Evolutionary conservation across 805 yeast species (phyloP).

Genomic region (Ogataea polymorpha): DNA sequence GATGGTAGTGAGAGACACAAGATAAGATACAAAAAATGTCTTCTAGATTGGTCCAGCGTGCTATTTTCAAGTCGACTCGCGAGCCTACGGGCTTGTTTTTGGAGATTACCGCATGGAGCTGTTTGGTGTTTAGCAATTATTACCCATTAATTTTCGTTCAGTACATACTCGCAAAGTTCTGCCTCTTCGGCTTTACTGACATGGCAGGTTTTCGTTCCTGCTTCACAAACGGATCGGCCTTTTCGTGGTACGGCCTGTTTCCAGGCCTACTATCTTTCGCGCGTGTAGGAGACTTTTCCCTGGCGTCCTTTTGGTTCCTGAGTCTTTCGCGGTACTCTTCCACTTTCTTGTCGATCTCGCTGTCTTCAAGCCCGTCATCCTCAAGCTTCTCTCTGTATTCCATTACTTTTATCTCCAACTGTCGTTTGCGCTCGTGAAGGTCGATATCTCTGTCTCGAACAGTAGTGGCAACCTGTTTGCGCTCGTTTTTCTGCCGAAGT

Average conservation of each 20-base stretch:
- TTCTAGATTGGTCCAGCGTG: background rate
- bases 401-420: conserved; percentile 45
- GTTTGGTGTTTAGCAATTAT: too few relatives aligned
- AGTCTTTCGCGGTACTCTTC: conserved; percentile 22
- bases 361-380: conserved; percentile 38
- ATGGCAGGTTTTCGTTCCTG: background rate
- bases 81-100: background rate
- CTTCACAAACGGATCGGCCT: conserved; percentile 19
- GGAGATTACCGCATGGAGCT: too few relatives aligned
- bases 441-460: conserved; percentile 28
- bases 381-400: conserved; percentile 51
- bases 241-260: conserved; percentile 11
- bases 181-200: background rate
- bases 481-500: conserved; percentile 9
- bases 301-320: background rate
- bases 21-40: conserved; percentile 4
- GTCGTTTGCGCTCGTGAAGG: conserved; percentile 37
- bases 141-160: background rate
- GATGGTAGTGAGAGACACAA: conserved; percentile 11
- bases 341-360: conserved; percentile 34
- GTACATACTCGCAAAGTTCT: conserved; percentile 5
- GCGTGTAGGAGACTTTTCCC: conserved; percentile 2
- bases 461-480: conserved; percentile 7
- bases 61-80: background rate
- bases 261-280: background rate